Percentiles rank a stretch among this genome's conserved stretches.
Evolutionary conservation across 352 stramenopile genomes (phyloP).

Genomic region (Phytophthora boehmeriae): DNA sequence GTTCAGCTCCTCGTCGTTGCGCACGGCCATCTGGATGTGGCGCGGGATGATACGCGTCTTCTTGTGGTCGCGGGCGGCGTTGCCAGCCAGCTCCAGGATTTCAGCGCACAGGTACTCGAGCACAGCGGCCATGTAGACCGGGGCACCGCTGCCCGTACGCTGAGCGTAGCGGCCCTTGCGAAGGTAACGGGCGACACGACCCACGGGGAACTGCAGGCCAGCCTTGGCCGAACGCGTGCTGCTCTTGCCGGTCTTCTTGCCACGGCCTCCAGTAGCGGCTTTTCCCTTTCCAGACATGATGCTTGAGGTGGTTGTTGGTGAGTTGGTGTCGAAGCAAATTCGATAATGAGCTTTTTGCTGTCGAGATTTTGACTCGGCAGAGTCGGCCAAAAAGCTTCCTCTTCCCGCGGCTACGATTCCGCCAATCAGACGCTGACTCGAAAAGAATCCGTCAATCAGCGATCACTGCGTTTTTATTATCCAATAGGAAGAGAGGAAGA

Average conservation of each 20-base stretch:
- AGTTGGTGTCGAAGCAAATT: conserved; percentile 55
- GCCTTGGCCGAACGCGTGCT: conserved; percentile 87
- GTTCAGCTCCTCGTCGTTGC: conserved; percentile 95
- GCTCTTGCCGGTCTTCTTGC: conserved; percentile 72
- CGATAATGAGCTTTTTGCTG: conserved; percentile 24
- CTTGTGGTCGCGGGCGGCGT: conserved; percentile 96
- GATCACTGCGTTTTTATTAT: background rate
- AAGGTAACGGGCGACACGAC: conserved; percentile 94
- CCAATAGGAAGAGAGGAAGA: conserved; percentile 10
- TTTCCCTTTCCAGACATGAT: conserved; percentile 85
- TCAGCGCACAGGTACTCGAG: conserved; percentile 95
- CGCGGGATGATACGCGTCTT: conserved; percentile 96
- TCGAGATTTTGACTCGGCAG: conserved; percentile 6
- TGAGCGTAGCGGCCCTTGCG: conserved; percentile 92
- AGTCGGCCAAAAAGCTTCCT: conserved; percentile 16
- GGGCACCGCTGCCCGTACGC: conserved; percentile 91
- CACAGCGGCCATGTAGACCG: conserved; percentile 95
- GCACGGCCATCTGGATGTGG: conserved; percentile 96
- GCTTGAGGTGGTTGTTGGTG: conserved; percentile 34
- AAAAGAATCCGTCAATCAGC: conserved; percentile 26
- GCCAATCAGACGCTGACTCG: conserved; percentile 9
- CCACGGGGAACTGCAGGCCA: conserved; percentile 95
- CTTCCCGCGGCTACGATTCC: conserved; percentile 21
- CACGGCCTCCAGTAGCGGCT: conserved; percentile 68
- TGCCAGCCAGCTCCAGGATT: conserved; percentile 95